Base-by-base conservation (phyloP, 495 filamentous ascomycete species). In the Penicillium alfredii region DNA sequence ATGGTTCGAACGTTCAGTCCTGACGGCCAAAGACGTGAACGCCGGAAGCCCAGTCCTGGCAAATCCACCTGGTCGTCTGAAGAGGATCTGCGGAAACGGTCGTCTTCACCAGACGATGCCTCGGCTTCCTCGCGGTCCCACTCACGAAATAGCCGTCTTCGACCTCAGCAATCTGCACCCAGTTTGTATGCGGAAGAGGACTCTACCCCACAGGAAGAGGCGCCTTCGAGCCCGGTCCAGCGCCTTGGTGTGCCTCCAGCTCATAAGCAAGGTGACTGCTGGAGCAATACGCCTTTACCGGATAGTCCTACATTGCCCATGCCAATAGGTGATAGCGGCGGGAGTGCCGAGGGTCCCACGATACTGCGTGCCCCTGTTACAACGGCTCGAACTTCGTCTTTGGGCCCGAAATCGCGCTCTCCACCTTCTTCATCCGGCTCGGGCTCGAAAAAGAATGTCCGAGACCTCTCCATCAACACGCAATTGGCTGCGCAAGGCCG, bases 401-500 rank as follows among this genome's bases (percentile, higher is more conserved):
- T 44, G 17, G 48, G 28, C 9, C 2, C 45, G 11, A 43, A 30
- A 25, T 45, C 42, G 15, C 20, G 33, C 3, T 47, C 54, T 27
- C 49, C 47, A 8, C 31, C 47, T 23, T 40, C 38, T 20, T 47
- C 45, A 4, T 34, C 45, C 16, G 53, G 52, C 3, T 22, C 34
- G 5, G 19, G 38, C 8, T 55, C 56, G 11, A 61, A 51, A 32
- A 66, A 59, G 47, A 71, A 71, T 25, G 57, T 62, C 3, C 55
- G 58, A 27, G 63, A 68, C 28, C 63, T 69, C 14, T 68, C 61
- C 1, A 69, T 71, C 28, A 61, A 71, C 32, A 65, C 61, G 9
- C 45, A 63, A 45, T 33, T 69, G 31, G 64, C 67, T 13, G 25
- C 58, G 12, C 39, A 42, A 15, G 55, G 56, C 23, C 50, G 40